Evolutionary conservation across 1,139 yeast species (phyloP).

Genomic region (Candida sanyaensis): DNA sequence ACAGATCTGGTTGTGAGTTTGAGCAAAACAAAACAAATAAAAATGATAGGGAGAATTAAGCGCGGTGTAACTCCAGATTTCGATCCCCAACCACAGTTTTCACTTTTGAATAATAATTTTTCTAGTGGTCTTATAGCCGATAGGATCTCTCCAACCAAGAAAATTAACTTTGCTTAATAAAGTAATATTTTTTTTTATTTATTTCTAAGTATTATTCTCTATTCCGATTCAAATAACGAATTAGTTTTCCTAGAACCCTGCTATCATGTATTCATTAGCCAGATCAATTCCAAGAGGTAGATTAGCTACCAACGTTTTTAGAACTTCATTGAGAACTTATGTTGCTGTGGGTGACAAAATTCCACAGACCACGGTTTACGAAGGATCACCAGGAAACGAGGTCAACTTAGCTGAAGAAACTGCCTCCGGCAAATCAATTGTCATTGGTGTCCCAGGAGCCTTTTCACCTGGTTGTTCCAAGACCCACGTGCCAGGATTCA

Average conservation of each 20-base stretch:
- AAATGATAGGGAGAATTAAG: background rate
- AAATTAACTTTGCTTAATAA: no score
- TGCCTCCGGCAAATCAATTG: constrained; percentile 52
- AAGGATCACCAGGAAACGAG: constrained; percentile 68
- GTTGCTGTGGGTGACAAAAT: constrained; percentile 56
- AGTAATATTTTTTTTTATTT: no score
- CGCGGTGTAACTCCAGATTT: background rate
- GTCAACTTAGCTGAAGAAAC: constrained; percentile 62
- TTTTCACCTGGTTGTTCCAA: constrained; percentile 86
- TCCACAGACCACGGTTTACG: constrained; percentile 58
- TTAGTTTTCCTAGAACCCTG: no score
- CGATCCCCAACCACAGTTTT: background rate
- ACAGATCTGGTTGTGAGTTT: no score
- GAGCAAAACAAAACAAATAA: background rate
- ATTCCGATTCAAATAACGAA: no score
- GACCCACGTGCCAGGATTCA: constrained; percentile 77
- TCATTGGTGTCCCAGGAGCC: constrained; percentile 91
- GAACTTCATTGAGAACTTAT: constrained; percentile 19
- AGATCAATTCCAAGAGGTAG: constrained; percentile 10
- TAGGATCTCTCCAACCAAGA: no score
- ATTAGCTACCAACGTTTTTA: constrained; percentile 5
- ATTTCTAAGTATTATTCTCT: no score
- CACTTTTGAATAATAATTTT: no score
- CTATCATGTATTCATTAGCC: constrained; percentile 9
- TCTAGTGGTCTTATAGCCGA: no score